A percentile compares a stretch with the other conserved stretches of the same genome.
These are phyloP conservation scores for Penicillium sp. DNA, from an alignment of 2,329 filamentous ascomycete genomes.

Conservation along the genomic window DNA sequence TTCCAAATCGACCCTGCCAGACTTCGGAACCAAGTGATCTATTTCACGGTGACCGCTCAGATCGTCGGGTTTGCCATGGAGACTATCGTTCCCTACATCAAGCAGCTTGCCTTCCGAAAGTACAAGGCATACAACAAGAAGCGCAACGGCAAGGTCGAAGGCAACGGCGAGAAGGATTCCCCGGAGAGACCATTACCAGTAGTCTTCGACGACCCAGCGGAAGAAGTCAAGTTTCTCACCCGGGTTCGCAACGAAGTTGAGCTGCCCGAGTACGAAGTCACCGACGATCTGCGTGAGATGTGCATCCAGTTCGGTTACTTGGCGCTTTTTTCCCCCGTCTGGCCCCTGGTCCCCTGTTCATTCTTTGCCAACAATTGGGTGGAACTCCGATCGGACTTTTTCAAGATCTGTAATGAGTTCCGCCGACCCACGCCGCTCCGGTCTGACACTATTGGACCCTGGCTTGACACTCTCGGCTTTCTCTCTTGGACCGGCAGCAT, in stretches of 20 bases:
- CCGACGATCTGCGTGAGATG: slow-evolving; percentile 91
- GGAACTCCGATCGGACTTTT: slow-evolving; percentile 87
- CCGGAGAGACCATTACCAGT: slow-evolving; percentile 38
- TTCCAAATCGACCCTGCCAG: slow-evolving; percentile 85
- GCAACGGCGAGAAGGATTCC: slow-evolving; percentile 24
- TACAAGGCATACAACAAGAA: slow-evolving; percentile 50
- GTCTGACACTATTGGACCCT: slow-evolving; percentile 91
- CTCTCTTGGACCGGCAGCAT: slow-evolving; percentile 91
- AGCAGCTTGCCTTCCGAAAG: slow-evolving; percentile 75
- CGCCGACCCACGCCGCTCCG: slow-evolving; percentile 86
- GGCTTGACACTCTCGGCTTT: slow-evolving; percentile 85
- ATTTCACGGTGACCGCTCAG: slow-evolving; percentile 94
- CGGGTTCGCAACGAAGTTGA: slow-evolving; percentile 84
- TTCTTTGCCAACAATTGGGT: slow-evolving; percentile 98
- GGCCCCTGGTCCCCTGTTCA: slow-evolving; percentile 84
- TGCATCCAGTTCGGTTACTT: slow-evolving; percentile 88
- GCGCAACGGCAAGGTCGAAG: slow-evolving; percentile 23
- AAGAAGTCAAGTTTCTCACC: slow-evolving; percentile 78
- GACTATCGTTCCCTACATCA: slow-evolving; percentile 79
- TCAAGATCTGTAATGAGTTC: slow-evolving; percentile 92
- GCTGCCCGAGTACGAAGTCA: slow-evolving; percentile 86
- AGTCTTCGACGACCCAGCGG: slow-evolving; percentile 64
- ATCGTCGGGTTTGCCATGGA: slow-evolving; percentile 87
- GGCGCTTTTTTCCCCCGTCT: slow-evolving; percentile 87
- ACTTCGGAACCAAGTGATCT: slow-evolving; percentile 89